A percentile compares a stretch with the other conserved stretches of the same genome.
phyloP scores from a whole-genome alignment of 306 rosid genomes.

The Myrica gale region DNA sequence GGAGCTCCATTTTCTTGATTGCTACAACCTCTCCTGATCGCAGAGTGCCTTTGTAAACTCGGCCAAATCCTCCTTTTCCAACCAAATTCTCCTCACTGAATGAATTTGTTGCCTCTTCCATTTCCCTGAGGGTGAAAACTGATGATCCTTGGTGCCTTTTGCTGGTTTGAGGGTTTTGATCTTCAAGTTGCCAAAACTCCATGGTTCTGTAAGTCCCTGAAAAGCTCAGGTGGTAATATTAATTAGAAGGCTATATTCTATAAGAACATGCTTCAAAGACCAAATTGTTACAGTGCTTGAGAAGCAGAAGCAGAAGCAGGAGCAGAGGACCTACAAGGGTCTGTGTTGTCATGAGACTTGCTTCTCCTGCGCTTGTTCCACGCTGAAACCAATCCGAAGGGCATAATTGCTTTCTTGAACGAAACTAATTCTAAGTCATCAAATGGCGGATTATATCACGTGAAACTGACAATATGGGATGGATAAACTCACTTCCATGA shows the following conservation, averaged over 20 bases:
- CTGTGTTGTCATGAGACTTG: slow-evolving; percentile 69
- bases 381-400: slow-evolving; percentile 86
- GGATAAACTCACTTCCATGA: slow-evolving; percentile 30
- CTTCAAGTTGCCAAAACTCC: slow-evolving; percentile 81
- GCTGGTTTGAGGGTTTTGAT: slow-evolving; percentile 50
- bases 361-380: slow-evolving; percentile 94
- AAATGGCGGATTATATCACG: slow-evolving; percentile 33
- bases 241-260: background rate
- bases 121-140: slow-evolving; percentile 78
- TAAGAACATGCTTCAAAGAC: slow-evolving; percentile 8
- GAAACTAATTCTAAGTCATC: slow-evolving; percentile 11
- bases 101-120: slow-evolving; percentile 89
- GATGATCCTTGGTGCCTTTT: slow-evolving; percentile 75
- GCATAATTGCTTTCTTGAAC: slow-evolving; percentile 50
- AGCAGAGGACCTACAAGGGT: slow-evolving; percentile 60
- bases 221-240: slow-evolving; percentile 7
- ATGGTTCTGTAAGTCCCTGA: slow-evolving; percentile 83
- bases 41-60: slow-evolving; percentile 72
- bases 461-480: slow-evolving; percentile 28
- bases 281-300: background rate
- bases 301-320: background rate
- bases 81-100: slow-evolving; percentile 80
- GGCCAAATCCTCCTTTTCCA: slow-evolving; percentile 96
- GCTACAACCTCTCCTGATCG: slow-evolving; percentile 93
- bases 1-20: slow-evolving; percentile 89